A percentile compares a stretch with the other conserved stretches of the same genome.
phyloP scores from a whole-genome alignment of 768 basidiomycete species.

The Infundibulicybe gibba region DNA sequence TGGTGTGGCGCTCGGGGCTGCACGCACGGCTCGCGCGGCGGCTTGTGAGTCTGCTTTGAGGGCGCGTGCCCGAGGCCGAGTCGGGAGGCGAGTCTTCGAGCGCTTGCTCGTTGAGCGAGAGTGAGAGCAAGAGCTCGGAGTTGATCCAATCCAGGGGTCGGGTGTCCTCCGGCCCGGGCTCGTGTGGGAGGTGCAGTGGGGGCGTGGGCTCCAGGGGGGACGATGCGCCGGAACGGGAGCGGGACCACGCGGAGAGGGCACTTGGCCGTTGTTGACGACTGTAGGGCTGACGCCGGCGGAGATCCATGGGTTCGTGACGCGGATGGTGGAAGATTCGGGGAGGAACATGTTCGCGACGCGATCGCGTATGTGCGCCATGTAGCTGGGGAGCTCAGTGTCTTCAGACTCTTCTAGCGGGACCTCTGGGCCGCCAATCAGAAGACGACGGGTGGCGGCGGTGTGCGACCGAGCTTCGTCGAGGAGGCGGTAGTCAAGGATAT shows the following conservation, averaged over 20 bases:
- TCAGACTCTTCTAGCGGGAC: slow-evolving; percentile 40
- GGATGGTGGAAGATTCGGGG: slow-evolving; percentile 58
- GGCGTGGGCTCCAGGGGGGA: slow-evolving; percentile 37
- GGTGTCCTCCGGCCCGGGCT: slow-evolving; percentile 37
- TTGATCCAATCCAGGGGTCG: slow-evolving; percentile 77
- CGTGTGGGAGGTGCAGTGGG: slow-evolving; percentile 41
- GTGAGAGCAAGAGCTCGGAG: slow-evolving; percentile 74
- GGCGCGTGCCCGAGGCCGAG: slow-evolving; percentile 19
- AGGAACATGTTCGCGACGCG: slow-evolving; percentile 79
- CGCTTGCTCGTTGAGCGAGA: slow-evolving; percentile 36
- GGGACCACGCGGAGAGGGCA: slow-evolving; percentile 9
- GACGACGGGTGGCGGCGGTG: slow-evolving; percentile 71
- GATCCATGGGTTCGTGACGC: slow-evolving; percentile 65
- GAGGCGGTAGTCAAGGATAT: slow-evolving; percentile 73
- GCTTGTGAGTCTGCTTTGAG: slow-evolving; percentile 20
- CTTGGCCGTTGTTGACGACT: slow-evolving; percentile 11
- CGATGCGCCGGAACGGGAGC: slow-evolving; percentile 23
- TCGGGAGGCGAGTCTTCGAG: slow-evolving; percentile 16
- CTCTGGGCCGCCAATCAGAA: slow-evolving; percentile 49
- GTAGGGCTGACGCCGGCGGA: slow-evolving; percentile 33
- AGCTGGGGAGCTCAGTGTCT: slow-evolving; percentile 83
- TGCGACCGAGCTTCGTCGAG: slow-evolving; percentile 70
- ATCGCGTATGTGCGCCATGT: slow-evolving; percentile 86
- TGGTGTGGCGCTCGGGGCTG: slow-evolving; percentile 3
- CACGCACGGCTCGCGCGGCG: slow-evolving; percentile 5